Percentiles rank a stretch among this genome's conserved stretches.
Evolutionary conservation across 2,329 filamentous ascomycete genomes (phyloP).

Genomic region (Aspergillus thermomutatus): DNA sequence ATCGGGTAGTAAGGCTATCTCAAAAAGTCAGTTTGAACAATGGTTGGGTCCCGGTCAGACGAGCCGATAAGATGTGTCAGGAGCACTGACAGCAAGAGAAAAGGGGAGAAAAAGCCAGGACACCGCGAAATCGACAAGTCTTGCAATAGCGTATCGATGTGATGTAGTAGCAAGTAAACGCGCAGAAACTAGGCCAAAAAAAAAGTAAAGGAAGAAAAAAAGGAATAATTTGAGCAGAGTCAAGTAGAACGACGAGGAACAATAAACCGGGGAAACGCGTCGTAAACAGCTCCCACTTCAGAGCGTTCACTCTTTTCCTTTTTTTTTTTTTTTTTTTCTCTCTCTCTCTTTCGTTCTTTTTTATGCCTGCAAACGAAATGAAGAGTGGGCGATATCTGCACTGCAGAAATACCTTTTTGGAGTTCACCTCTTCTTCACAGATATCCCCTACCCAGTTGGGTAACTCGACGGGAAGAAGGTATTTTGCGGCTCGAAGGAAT

Average conservation of each 20-base stretch:
- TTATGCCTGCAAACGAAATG: conserved; percentile 8
- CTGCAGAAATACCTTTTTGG: conserved; percentile 14
- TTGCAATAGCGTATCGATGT: background rate
- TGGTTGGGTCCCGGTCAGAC: background rate
- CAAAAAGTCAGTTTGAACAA: background rate
- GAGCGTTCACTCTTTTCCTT: conserved; percentile 4
- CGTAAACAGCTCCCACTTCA: background rate
- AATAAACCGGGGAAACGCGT: background rate
- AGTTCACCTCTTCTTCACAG: conserved; percentile 18
- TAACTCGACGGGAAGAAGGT: conserved; percentile 17
- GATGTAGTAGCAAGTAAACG: background rate
- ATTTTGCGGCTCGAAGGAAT: conserved; percentile 21
- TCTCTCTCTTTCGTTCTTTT: conserved; percentile 10
- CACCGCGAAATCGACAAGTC: background rate
- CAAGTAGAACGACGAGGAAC: background rate
- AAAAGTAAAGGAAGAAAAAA: background rate
- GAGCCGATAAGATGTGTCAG: background rate
- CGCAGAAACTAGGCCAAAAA: background rate
- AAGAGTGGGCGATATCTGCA: background rate
- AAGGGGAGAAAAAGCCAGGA: background rate
- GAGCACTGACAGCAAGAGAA: background rate
- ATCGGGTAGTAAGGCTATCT: background rate
- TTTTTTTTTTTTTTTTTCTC: conserved; percentile 7
- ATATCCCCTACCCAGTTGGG: conserved; percentile 19
- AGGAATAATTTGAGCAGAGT: background rate